Base-by-base conservation (phyloP, 306 rosid genomes). In the Castanea crenata region DNA sequence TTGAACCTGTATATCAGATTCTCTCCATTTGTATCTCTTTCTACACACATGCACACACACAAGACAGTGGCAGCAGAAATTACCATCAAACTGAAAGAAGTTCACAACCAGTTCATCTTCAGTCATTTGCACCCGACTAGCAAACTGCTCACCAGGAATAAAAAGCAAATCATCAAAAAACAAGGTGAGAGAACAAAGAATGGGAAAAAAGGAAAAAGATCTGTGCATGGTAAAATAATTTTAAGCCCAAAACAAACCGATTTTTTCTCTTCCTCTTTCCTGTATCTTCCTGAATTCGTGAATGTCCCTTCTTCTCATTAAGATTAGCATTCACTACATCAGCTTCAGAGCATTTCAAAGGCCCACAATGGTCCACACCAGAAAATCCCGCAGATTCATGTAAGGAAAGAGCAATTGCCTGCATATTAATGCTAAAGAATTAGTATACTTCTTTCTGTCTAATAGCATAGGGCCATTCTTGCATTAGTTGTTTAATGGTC, bases 31-130 rank as follows among this genome's bases (percentile, higher is more conserved):
- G 13, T 23, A 59, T 59, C 34, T 20, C 31, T 65, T 16, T 18
- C 32, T 3, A 21, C 34, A 78, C 54, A 3, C 5, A 21, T 21
- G 25, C 1, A 2, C 58, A 69, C 52, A 59, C 49, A 67, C 63
- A 72, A 75, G 15, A 76, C 71, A 79, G 75, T 20, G 73, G 71
- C 21, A 55, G 29, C 46, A 84, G 21, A 76, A 55, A 57, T 85
- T 91, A 95, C 99, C 99, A 81, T 95, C 98, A 82, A 95, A 86
- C 80, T 88, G 94, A 83, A 80, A 95, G 86, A 90, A 95, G 81
- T 95, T 90, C 67, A 84, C 23, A 62, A 92, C 59, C 74, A 95
- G 83, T 82, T 95, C 99, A 82, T 92, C 97, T 79, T 95, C 97
- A 0, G 91, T 90, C 92, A 95, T 88, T 81, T 92, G 95, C 81